These are phyloP conservation scores for Bathelium albidoporum DNA, from an alignment of 495 filamentous ascomycete genomes.

Conservation along the genomic window DNA sequence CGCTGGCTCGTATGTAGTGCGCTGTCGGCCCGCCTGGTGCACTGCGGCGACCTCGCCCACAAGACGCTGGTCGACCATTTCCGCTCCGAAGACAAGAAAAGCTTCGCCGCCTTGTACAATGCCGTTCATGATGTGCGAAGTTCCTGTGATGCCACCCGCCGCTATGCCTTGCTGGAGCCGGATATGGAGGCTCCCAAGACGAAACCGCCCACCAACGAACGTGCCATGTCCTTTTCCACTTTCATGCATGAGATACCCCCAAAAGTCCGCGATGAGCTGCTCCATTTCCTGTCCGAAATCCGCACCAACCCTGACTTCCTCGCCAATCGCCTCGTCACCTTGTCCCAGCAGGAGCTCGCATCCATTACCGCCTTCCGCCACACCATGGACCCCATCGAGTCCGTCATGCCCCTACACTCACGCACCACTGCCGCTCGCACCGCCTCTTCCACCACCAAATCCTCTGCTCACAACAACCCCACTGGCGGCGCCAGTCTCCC, in stretches of 20 bases:
- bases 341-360: constrained; percentile 64
- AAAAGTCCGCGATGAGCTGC: constrained; percentile 59
- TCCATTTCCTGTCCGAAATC: constrained; percentile 71
- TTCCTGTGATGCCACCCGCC: constrained; percentile 63
- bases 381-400: constrained; percentile 66
- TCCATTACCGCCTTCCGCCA: constrained; percentile 65
- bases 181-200: constrained; percentile 49
- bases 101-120: constrained; percentile 78
- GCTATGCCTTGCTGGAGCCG: constrained; percentile 57
- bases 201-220: constrained; percentile 23
- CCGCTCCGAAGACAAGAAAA: constrained; percentile 79
- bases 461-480: constrained; percentile 27
- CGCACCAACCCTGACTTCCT: constrained; percentile 80
- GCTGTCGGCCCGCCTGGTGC: constrained; percentile 66
- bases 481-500: constrained; percentile 38
- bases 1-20: constrained; percentile 51
- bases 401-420: constrained; percentile 64
- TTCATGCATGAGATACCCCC: constrained; percentile 75
- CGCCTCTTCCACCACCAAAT: no score
- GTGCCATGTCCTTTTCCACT: constrained; percentile 40
- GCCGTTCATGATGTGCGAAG: constrained; percentile 80
- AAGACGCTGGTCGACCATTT: constrained; percentile 79
- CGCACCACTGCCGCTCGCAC: no score
- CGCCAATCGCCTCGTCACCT: constrained; percentile 61
- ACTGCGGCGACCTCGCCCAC: constrained; percentile 67